These are phyloP conservation scores for Podila horticola DNA, from an alignment of 192 early-diverging fungal genomes.

Conservation along the genomic window DNA sequence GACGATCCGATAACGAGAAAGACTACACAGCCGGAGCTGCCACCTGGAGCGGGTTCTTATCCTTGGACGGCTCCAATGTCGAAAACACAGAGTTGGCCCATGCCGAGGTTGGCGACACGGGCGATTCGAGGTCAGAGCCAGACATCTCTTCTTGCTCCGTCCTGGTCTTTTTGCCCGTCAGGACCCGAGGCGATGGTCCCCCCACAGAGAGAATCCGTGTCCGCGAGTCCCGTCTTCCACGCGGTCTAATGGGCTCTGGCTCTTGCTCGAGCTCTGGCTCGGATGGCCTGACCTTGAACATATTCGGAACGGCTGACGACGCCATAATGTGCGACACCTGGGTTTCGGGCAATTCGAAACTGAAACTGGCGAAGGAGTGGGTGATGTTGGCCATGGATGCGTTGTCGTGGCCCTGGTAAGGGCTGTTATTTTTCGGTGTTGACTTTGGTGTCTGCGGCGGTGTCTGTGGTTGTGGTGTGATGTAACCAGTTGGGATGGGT, in stretches of 20 bases:
- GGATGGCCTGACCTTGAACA: slow-evolving; percentile 29
- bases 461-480: slow-evolving; percentile 2
- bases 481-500: background rate
- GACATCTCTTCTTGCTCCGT: background rate
- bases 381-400: slow-evolving; percentile 44
- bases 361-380: slow-evolving; percentile 33
- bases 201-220: slow-evolving; percentile 2
- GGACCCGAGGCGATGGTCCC: slow-evolving; percentile 16
- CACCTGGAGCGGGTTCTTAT: slow-evolving; percentile 1
- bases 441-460: slow-evolving; percentile 3
- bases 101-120: slow-evolving; percentile 10
- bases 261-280: too few relatives aligned
- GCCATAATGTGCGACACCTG: slow-evolving; percentile 26
- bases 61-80: slow-evolving; percentile 13
- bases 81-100: slow-evolving; percentile 18
- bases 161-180: slow-evolving; percentile 17
- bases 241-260: background rate
- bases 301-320: slow-evolving; percentile 21
- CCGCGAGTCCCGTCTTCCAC: slow-evolving; percentile 19
- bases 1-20: slow-evolving; percentile 2
- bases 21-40: background rate
- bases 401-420: slow-evolving; percentile 35
- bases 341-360: slow-evolving; percentile 33
- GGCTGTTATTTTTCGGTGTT: slow-evolving; percentile 18
- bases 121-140: background rate